phyloP scores from a whole-genome alignment of 768 basidiomycete genomes.

The Piloderma croceum region DNA sequence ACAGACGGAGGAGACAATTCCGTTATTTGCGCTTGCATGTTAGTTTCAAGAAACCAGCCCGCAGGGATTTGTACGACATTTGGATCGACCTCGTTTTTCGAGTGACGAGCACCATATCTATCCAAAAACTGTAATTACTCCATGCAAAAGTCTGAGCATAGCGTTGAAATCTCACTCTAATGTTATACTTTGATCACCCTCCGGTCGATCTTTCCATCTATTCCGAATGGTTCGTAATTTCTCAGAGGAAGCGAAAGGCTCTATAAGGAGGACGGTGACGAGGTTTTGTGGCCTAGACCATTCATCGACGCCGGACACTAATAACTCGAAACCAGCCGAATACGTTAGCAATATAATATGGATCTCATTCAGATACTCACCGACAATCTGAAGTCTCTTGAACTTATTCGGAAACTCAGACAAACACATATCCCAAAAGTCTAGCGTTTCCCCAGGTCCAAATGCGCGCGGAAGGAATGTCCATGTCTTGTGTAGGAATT shows the following conservation, averaged over 20 bases:
- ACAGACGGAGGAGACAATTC: conserved; percentile 11
- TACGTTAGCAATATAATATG: not conserved
- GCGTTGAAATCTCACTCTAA: not conserved
- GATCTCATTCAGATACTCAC: conserved; percentile 20
- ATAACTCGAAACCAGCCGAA: no score
- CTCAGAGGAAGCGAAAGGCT: conserved; percentile 38
- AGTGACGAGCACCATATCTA: not conserved
- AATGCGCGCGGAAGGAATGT: conserved; percentile 29
- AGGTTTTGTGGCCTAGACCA: conserved; percentile 33
- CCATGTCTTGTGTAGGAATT: conserved; percentile 27
- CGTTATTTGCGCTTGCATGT: conserved; percentile 22
- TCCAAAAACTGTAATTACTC: not conserved
- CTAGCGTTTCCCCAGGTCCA: conserved; percentile 17
- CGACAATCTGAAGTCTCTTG: conserved; percentile 27
- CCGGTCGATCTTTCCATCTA: conserved; percentile 27
- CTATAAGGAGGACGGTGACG: conserved; percentile 43
- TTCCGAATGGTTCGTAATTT: conserved; percentile 29
- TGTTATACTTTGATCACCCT: not conserved
- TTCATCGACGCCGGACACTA: conserved; percentile 40
- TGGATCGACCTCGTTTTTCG: not conserved
- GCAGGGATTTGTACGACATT: conserved; percentile 25
- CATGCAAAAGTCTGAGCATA: not conserved
- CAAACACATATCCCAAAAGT: conserved; percentile 31
- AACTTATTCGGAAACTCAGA: conserved; percentile 17
- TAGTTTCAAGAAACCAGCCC: conserved; percentile 36